Conservation (phyloP, 2,329 filamentous ascomycete species). For the Onygenales sp. region DNA sequence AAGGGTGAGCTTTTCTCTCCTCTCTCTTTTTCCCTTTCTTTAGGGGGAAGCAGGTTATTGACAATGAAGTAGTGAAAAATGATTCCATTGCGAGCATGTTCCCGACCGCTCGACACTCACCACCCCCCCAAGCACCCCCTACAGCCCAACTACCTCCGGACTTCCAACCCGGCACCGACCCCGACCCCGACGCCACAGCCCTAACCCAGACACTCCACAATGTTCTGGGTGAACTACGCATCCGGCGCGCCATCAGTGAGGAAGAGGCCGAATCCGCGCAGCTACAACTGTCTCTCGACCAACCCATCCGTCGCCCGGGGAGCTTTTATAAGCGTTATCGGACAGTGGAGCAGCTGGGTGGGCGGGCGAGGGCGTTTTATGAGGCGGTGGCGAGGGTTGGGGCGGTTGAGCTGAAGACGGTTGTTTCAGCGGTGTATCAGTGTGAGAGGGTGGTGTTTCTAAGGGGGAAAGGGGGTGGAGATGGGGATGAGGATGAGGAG, state of each 20-base stretch:
- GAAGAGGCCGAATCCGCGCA: conserved; percentile 13
- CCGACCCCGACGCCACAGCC: conserved; percentile 1
- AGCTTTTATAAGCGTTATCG: conserved; percentile 42
- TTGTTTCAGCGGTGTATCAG: conserved; percentile 42
- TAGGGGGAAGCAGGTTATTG: neutral
- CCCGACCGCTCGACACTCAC: conserved; percentile 19
- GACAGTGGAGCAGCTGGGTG: conserved; percentile 37
- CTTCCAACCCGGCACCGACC: neutral
- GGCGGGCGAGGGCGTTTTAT: conserved; percentile 39
- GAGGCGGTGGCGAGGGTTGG: conserved; percentile 41
- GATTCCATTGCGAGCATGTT: conserved; percentile 32
- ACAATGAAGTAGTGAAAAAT: neutral
- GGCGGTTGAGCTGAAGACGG: conserved; percentile 40
- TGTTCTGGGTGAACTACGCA: conserved; percentile 34
- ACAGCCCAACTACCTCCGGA: too few relatives aligned
- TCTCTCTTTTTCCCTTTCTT: conserved; percentile 11
- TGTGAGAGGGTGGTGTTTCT: conserved; percentile 34
- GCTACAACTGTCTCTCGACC: conserved; percentile 3
- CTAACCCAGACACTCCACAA: conserved; percentile 28
- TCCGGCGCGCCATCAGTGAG: conserved; percentile 28
- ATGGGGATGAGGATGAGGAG: conserved; percentile 5
- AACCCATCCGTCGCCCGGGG: conserved; percentile 36
- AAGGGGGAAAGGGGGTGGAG: conserved; percentile 5
- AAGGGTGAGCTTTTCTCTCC: conserved; percentile 15
- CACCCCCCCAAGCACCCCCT: too few relatives aligned